Base-by-base conservation (phyloP, 371 early-diverging fungal species). In the Batrachochytrium dendrobatidis region DNA sequence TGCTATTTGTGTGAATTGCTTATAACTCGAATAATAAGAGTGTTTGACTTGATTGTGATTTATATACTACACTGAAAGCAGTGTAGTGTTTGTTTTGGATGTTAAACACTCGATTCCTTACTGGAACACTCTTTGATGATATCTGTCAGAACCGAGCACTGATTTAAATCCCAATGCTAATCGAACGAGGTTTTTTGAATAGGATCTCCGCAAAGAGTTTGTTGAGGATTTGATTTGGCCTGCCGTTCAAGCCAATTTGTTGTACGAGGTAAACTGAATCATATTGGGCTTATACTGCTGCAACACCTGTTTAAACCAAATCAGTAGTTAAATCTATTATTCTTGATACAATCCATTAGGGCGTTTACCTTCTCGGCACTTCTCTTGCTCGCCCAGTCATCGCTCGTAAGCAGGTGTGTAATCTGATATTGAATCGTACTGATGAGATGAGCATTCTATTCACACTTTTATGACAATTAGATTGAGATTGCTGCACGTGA, bases 381-480 rank as follows among this genome's bases (percentile, higher is more conserved):
- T 92, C 96, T 4, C 83, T 97, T 18, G 96, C 98, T 32, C 90
- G 98, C 68, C 98, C 98, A 31, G 86, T 95, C 63, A 97, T 97
- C 78, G 89, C 91, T 58, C 84, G 88, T 54, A 78, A 82, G 48
- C 87, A 84, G 67, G 79, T 79, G 69, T 55, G 28, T 26, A 31
- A 7, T 34, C n/a, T 12, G 15, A 39, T 39, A n/a, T n/a, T 39
- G 39, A n/a, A 12, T 39, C 15, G n/a, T n/a, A 39, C 39, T 12
- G 39, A 39, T 39, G 39, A 39, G 15, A 15, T n/a, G 39, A 6
- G 52, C 43, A 7, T 51, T 43, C 28, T 32, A 7, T 53, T 8
- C 28, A 17, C 10, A 56, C 39, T 39, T 39, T 12, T 12, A 39
- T 39, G 39, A 39, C 12, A 12, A 39, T 39, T 39, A 94, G 81